phyloP scores from a whole-genome alignment of 2,329 filamentous ascomycete species.

The Catunica adiposa region DNA sequence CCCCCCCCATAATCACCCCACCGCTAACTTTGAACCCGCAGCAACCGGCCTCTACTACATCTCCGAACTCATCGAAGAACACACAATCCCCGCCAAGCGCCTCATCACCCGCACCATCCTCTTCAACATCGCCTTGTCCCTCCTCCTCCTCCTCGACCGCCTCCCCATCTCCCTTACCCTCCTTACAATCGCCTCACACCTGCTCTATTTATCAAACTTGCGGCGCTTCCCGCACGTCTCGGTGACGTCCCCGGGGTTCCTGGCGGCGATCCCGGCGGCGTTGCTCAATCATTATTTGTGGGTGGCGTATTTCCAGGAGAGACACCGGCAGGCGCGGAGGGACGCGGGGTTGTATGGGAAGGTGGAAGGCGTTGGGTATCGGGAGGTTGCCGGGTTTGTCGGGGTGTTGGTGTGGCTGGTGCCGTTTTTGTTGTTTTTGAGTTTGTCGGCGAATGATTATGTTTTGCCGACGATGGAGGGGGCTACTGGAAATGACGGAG shows the following conservation, averaged over 20 bases:
- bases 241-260: constrained; percentile 71
- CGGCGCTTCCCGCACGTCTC: constrained; percentile 59
- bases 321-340: constrained; percentile 23
- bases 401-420: constrained; percentile 94
- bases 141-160: constrained; percentile 53
- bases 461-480: constrained; percentile 81
- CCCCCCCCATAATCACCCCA: not conserved
- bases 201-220: constrained; percentile 80
- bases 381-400: constrained; percentile 86
- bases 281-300: constrained; percentile 84
- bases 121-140: constrained; percentile 63
- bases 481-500: constrained; percentile 9
- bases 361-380: constrained; percentile 19
- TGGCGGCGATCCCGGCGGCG: constrained; percentile 63
- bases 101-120: constrained; percentile 79
- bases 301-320: constrained; percentile 78
- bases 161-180: constrained; percentile 62
- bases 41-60: constrained; percentile 98
- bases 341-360: no score
- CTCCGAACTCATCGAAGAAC: constrained; percentile 93
- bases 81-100: constrained; percentile 81
- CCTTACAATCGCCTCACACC: constrained; percentile 64
- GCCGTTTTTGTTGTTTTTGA: constrained; percentile 89
- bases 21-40: constrained; percentile 21
- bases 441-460: constrained; percentile 83